Conservation (phyloP, 1,139 yeast species). For the Blastobotrys indianensis region DNA sequence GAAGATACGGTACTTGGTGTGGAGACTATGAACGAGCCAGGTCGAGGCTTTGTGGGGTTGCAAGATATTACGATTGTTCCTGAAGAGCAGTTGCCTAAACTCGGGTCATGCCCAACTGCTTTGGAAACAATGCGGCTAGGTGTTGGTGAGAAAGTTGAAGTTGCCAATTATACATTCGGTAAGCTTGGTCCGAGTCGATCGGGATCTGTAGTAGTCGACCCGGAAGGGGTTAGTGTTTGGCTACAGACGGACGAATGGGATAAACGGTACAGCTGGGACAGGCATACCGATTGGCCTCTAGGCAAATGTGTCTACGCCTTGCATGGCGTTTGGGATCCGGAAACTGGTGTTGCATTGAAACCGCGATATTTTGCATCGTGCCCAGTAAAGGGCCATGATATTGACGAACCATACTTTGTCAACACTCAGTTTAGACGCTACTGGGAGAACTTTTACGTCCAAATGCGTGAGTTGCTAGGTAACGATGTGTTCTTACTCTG, state of each 20-base stretch:
- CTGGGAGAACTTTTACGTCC: conserved; percentile 45
- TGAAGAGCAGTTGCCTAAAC: conserved; percentile 29
- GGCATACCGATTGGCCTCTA: conserved; percentile 56
- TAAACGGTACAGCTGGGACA: conserved; percentile 55
- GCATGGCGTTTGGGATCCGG: conserved; percentile 66
- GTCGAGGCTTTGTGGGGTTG: conserved; percentile 29
- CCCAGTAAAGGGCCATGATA: conserved; percentile 32
- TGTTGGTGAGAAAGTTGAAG: conserved; percentile 60
- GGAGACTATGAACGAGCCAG: conserved; percentile 79
- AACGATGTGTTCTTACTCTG: conserved; percentile 52
- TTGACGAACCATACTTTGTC: conserved; percentile 56
- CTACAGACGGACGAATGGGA: conserved; percentile 44
- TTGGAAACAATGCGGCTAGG: conserved; percentile 46
- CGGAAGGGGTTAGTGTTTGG: conserved; percentile 67
- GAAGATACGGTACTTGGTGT: conserved; percentile 54
- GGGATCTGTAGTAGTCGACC: conserved; percentile 55
- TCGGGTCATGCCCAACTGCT: conserved; percentile 33
- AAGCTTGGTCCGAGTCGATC: conserved; percentile 67
- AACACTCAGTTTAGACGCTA: conserved; percentile 57
- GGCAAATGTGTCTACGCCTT: conserved; percentile 73
- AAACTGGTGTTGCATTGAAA: conserved; percentile 34
- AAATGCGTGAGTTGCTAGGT: conserved; percentile 43
- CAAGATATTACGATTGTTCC: conserved; percentile 30
- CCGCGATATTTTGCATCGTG: conserved; percentile 41
- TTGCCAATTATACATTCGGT: conserved; percentile 62